Percentiles rank a stretch among this genome's conserved stretches.
Conservation (phyloP, 768 basidiomycete genomes). For the Grammothele lineata region DNA sequence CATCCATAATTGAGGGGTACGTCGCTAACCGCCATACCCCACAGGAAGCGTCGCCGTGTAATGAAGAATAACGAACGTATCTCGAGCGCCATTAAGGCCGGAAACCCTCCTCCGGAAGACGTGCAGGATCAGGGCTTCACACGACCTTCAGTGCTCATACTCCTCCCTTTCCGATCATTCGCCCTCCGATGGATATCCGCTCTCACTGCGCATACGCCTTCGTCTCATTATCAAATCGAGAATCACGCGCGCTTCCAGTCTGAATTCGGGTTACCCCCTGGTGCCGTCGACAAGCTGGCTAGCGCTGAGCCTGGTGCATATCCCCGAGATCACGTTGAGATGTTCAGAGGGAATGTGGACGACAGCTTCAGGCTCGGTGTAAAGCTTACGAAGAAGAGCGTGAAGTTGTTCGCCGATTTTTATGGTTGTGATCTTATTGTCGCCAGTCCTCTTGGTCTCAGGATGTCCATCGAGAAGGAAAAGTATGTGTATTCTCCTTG, state of each 20-base stretch:
- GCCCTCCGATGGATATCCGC: constrained; percentile 82
- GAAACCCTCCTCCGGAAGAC: constrained; percentile 58
- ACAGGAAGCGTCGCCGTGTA: constrained; percentile 83
- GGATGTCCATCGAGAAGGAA: constrained; percentile 92
- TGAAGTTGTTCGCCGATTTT: constrained; percentile 89
- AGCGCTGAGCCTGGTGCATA: constrained; percentile 71
- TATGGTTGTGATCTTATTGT: constrained; percentile 89
- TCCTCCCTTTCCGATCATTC: constrained; percentile 90
- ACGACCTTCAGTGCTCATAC: constrained; percentile 87
- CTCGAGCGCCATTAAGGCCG: constrained; percentile 59
- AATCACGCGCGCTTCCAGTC: constrained; percentile 76
- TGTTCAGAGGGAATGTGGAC: constrained; percentile 94
- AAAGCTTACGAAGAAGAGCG: constrained; percentile 88
- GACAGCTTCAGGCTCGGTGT: constrained; percentile 91
- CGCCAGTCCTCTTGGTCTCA: constrained; percentile 88
- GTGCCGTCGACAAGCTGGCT: constrained; percentile 75
- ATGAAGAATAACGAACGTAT: constrained; percentile 94
- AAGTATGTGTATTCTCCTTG: constrained; percentile 48
- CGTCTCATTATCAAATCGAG: constrained; percentile 77
- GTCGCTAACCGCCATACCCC: too few relatives aligned
- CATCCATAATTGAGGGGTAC: too few relatives aligned
- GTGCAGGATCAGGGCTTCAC: constrained; percentile 98
- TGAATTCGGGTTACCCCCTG: constrained; percentile 82
- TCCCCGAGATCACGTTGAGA: constrained; percentile 86
- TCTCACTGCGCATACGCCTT: constrained; percentile 70